Percentiles rank a stretch among this genome's conserved stretches.
Evolutionary conservation across 129 eudicot species (phyloP).

Genomic region (sunflower (Helianthus annuus)): HanXRQr2.0-SUNRISE NC_035445.2:152380785-152381284

Average conservation of each 20-base stretch:
- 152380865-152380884: not conserved
- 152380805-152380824: not conserved
- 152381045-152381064: not conserved
- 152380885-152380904: not conserved
- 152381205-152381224: conserved; percentile 75
- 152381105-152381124: not conserved
- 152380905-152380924: too few species aligned
- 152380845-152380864: not conserved
- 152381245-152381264: conserved; percentile 25
- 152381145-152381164: conserved; percentile 11
- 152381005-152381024: too few species aligned
- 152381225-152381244: conserved; percentile 48
- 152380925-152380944: too few species aligned
- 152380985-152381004: too few species aligned
- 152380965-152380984: too few species aligned
- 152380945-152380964: too few species aligned
- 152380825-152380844: not conserved
- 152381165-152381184: not conserved
- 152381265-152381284: conserved; percentile 27
- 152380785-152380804: conserved; percentile 5
- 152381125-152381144: not conserved
- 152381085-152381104: not conserved
- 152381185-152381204: conserved; percentile 48
- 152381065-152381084: not conserved
- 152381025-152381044: not conserved